Evolutionary conservation across 768 basidiomycete genomes (phyloP), one percentile per base, ranked within the genome.

Genomic region (Termitomyces sp.): DNA sequence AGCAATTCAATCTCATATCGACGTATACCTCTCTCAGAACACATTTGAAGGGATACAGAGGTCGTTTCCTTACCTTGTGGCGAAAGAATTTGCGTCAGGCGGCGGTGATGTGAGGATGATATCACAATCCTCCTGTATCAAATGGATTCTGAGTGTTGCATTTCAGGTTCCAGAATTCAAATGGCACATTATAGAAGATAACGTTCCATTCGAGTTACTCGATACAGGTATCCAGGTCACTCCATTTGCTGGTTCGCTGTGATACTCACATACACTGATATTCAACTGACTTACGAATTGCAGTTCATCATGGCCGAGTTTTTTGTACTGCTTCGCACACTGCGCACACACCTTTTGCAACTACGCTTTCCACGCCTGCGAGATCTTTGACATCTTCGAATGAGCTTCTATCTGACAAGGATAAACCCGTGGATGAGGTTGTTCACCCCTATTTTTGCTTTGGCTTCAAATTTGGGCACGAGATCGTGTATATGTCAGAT

Each of bases 11-110:
- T 57, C 75, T 1, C 76, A 85, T 53, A 86, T 94, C 50, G 89
- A 92, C 63, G 70, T 94, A 39, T 92, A 92, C 66, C 70, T 83
- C 39, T 86, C 88, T 5, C 70, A 74, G 54, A 75, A 71, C 9
- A 93, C 91, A 0, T 89, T 84, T 60, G 61, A 63, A 9, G 86
- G 85, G 60, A 80, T 94, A 9, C 75, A 85, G 56, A 71, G 81
- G 53, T 74, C 88, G 3, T 94, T 92, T 70, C 92, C 92, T 12
- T 95, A 94, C 69, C 78, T 94, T 22, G 85, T 91, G 16, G 72
- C 82, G 6, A 88, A 81, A 63, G 86, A 87, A 56, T 84, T 81
- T 58, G 88, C 88, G 2, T 86, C 89, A n/a, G 87, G 90, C 50
- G 84, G 89, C 32, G 89, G 89, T 36, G 88, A 88, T 71, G 89